Base-by-base conservation (phyloP, 139 green algal species). In the Klebsormidium nitens region DNA sequence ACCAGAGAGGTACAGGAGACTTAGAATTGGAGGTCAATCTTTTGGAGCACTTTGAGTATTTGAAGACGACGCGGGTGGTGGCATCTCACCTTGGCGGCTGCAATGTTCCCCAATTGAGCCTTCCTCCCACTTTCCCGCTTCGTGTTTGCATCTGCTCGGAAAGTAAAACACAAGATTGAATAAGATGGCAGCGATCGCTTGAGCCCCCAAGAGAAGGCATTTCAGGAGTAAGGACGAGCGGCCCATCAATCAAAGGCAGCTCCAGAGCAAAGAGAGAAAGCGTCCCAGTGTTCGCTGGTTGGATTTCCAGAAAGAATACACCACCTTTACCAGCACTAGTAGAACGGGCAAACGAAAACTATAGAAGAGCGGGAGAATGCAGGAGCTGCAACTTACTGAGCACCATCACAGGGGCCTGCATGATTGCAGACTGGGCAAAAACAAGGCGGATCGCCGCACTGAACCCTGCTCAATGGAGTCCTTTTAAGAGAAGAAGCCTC, bases 81-180 rank as follows among this genome's bases (percentile, higher is more conserved):
- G 26, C 6, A 52, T 52, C 26, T 19, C 28, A 78, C 71, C 88
- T 98, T 98, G 31, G 89, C 93, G 2, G 94, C 94, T 49, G 84
- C 80, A 47, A 99, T 97, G 76, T 99, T 99, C 49, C 85, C 89
- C 31, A 88, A 65, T 83, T 98, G 94, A 4, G 94, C 94, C 72
- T 95, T 96, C 46, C 88, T 89, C n/a, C 94, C 94, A 6, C 83
- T 85, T 37, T 98, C 93, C 1, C 93, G 78, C 73, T 97, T 96
- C 11, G 91, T 96, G 67, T 87, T 76, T 35, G 35, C 64, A 78
- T 78, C 69, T 76, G 68, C 37, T 19, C 44, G 19, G 19, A 52
- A 17, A 52, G 17, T 28, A 52, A 52, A 66, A 36, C 49, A 36
- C 35, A 52, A 66, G 5, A 14, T 59, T 4, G 38, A 14, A 70